Conservation (phyloP, 2,329 filamentous ascomycete genomes). For the Lachnellula arida region DNA sequence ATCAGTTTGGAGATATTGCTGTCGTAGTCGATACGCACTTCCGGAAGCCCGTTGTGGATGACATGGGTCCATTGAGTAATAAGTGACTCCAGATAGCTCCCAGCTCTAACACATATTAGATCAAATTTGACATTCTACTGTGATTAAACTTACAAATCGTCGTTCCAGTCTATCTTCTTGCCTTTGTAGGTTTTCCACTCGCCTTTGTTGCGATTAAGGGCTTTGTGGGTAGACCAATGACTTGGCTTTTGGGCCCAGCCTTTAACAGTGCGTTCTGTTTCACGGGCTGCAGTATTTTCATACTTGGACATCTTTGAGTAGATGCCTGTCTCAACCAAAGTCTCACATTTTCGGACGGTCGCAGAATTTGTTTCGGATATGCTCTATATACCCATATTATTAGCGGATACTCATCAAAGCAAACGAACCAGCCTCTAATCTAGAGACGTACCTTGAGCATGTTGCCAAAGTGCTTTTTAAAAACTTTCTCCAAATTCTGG, state of each 20-base stretch:
- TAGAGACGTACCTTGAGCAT: slow-evolving; percentile 6
- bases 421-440: background rate
- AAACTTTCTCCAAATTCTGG: background rate
- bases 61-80: background rate
- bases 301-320: slow-evolving; percentile 4
- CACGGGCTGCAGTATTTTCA: background rate
- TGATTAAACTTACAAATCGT: slow-evolving; percentile 15
- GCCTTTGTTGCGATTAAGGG: slow-evolving; percentile 10
- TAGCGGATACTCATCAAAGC: background rate
- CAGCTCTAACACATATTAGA: background rate
- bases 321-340: background rate
- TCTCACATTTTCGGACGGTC: background rate
- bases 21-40: background rate
- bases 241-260: slow-evolving; percentile 1
- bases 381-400: background rate
- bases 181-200: slow-evolving; percentile 3
- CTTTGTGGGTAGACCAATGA: slow-evolving; percentile 15
- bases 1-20: background rate
- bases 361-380: background rate
- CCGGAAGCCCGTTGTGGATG: background rate
- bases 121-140: background rate
- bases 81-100: background rate
- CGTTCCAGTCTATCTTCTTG: slow-evolving; percentile 14
- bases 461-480: background rate
- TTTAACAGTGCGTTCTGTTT: background rate